Percentiles rank a stretch among this genome's conserved stretches.
phyloP scores from a whole-genome alignment of 306 rosid genomes.

The Astragalus glycyphyllos region DNA sequence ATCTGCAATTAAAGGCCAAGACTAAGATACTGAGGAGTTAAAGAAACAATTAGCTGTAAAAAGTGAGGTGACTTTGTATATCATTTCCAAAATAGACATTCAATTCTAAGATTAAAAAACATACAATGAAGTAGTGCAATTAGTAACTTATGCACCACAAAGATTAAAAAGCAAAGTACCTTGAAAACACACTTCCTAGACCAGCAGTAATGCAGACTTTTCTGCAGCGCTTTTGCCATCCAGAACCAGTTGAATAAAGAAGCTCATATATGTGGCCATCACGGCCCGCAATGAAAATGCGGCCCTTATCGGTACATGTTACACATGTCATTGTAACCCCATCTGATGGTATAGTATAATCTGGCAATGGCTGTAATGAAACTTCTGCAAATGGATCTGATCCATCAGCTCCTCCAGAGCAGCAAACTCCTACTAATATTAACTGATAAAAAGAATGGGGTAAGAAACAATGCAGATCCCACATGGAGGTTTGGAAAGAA shows the following conservation, averaged over 20 bases:
- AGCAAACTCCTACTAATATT: conserved; percentile 89
- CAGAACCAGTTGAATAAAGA: conserved; percentile 84
- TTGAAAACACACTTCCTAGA: conserved; percentile 88
- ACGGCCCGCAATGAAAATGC: conserved; percentile 94
- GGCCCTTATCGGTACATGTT: conserved; percentile 86
- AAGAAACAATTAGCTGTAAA: conserved; percentile 33
- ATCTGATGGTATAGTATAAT: conserved; percentile 84
- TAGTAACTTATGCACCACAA: conserved; percentile 24
- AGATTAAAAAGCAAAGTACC: conserved; percentile 56
- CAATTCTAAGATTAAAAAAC: conserved; percentile 20
- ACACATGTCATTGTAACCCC: conserved; percentile 96
- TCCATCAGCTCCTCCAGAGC: conserved; percentile 86
- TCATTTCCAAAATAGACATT: conserved; percentile 8
- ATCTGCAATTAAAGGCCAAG: conserved; percentile 64
- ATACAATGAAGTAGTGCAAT: conserved; percentile 20
- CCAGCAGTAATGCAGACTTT: conserved; percentile 94
- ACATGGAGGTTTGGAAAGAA: conserved; percentile 37
- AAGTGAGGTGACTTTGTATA: conserved; percentile 7
- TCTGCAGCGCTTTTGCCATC: conserved; percentile 94
- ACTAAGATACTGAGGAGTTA: conserved; percentile 36
- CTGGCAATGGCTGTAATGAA: conserved; percentile 90
- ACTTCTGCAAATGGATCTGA: conserved; percentile 91
- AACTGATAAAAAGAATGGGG: conserved; percentile 64
- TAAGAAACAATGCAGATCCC: conserved; percentile 44
- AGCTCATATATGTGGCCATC: conserved; percentile 96